Evolutionary conservation across 441 rosid genomes (phyloP), one percentile per base, ranked within the genome.

Genomic region (Metrosideros polymorpha): DNA sequence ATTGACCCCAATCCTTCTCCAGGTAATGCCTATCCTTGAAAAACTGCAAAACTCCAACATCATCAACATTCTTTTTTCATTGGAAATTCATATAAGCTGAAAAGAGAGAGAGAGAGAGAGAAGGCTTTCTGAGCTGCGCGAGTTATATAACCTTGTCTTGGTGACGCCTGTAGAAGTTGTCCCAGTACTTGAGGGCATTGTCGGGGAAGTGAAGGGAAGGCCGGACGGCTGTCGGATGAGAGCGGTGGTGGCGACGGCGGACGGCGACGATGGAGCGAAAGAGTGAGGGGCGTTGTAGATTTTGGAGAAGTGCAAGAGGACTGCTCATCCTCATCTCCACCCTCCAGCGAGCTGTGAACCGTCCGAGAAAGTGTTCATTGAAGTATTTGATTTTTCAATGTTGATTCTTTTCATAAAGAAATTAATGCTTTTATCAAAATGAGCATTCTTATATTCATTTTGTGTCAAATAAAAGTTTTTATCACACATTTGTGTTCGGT

Each of bases 11-110:
- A 43, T 91, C 92, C 83, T 91, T 91, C 87, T 87, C 88, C 89
- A 91, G 84, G 90, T 89, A 91, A 88, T 91, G 92, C 57, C 91
- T 89, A 13, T 91, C 91, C 87, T 91, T 91, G 86, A 91, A 91
- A 85, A 91, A 89, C 90, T 89, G 85, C 82, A 76, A 53, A 45
- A 35, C 9, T 32, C 82, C 14, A 86, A 17, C 13, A 59, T 9
- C 85, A 52, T 7, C 8, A 29, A 51, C n/a, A 30, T 50, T 5
- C 57, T 30, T 42, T 9, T 52, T 39, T 83, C 27, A 0, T 9
- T 18, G 43, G 17, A 8, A 49, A 50, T 50, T 50, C 57, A 35
- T 6, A 0, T 35, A 0, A 66, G 47, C 79, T 39, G 79, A 12
- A 35, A 9, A 71, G 1, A 42, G 1, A 22, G 10, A 1, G 6